Percentiles rank a stretch among this genome's conserved stretches.
phyloP scores from a whole-genome alignment of 352 stramenopile genomes.

The Nothophytophthora sp. region DNA sequence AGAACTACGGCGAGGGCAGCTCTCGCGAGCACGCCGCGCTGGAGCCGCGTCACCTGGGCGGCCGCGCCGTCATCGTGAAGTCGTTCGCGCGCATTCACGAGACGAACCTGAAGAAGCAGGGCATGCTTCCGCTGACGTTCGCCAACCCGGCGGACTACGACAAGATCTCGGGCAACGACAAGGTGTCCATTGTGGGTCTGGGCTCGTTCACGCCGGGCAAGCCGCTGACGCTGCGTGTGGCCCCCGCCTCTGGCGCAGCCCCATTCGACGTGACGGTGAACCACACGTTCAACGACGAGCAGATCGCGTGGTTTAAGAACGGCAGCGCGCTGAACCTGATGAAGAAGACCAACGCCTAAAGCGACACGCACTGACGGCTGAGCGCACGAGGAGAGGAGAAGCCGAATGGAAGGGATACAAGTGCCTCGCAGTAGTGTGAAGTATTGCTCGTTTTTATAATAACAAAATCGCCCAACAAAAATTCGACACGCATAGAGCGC shows the following conservation, averaged over 20 bases:
- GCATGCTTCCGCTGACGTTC: constrained; percentile 93
- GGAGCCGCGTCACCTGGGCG: constrained; percentile 91
- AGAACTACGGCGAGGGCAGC: constrained; percentile 95
- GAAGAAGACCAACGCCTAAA: constrained; percentile 89
- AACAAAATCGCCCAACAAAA: no score
- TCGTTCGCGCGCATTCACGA: constrained; percentile 95
- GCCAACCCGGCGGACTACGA: constrained; percentile 93
- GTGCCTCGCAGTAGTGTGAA: constrained; percentile 36
- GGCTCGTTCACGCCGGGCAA: constrained; percentile 86
- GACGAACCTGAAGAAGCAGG: constrained; percentile 97
- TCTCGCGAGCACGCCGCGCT: constrained; percentile 93
- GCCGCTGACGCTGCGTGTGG: constrained; percentile 84
- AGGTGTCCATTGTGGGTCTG: constrained; percentile 90
- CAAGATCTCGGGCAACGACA: constrained; percentile 92
- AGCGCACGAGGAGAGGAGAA: constrained; percentile 25
- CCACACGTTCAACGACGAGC: constrained; percentile 95
- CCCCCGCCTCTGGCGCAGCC: constrained; percentile 52
- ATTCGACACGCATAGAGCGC: no score
- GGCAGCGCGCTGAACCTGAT: constrained; percentile 94
- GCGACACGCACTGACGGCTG: constrained; percentile 23
- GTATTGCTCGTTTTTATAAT: constrained; percentile 47
- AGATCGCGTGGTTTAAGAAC: constrained; percentile 96
- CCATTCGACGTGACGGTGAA: constrained; percentile 91
- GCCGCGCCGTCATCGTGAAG: constrained; percentile 91
- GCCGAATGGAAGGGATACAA: constrained; percentile 35